These are phyloP conservation scores for Jatropha podagrica DNA, from an alignment of 441 rosid species.

Conservation along the genomic window DNA sequence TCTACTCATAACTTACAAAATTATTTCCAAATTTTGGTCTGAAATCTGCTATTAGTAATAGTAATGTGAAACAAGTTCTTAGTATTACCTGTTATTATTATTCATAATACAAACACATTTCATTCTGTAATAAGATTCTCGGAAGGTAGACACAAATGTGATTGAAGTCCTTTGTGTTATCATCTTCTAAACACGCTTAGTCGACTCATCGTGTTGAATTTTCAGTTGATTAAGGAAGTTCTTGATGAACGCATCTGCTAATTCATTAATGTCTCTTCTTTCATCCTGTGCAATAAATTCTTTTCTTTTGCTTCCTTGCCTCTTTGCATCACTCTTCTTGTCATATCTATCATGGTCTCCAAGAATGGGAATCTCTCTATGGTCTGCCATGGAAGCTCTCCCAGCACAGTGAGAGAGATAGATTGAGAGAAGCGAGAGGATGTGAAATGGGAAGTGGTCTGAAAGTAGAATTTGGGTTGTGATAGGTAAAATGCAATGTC, in stretches of 20 bases:
- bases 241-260: slow-evolving; percentile 37
- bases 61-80: too few species aligned
- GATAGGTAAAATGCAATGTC: background rate
- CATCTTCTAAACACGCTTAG: slow-evolving; percentile 18
- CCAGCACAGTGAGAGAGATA: background rate
- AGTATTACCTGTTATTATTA: too few species aligned
- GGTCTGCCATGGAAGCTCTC: slow-evolving; percentile 10
- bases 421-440: background rate
- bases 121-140: background rate
- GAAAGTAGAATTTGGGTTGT: background rate
- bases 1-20: background rate
- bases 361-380: slow-evolving; percentile 8
- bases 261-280: slow-evolving; percentile 28
- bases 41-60: too few species aligned
- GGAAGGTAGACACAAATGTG: background rate
- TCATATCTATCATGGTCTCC: background rate
- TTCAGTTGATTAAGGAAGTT: slow-evolving; percentile 32
- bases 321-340: background rate
- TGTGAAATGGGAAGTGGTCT: background rate
- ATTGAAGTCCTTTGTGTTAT: background rate
- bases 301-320: slow-evolving; percentile 1
- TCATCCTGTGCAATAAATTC: slow-evolving; percentile 4
- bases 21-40: too few species aligned
- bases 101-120: background rate
- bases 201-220: slow-evolving; percentile 27